Conservation (phyloP, 164 flowering plant species). For the Kalanchoe fedtschenkoi region DNA sequence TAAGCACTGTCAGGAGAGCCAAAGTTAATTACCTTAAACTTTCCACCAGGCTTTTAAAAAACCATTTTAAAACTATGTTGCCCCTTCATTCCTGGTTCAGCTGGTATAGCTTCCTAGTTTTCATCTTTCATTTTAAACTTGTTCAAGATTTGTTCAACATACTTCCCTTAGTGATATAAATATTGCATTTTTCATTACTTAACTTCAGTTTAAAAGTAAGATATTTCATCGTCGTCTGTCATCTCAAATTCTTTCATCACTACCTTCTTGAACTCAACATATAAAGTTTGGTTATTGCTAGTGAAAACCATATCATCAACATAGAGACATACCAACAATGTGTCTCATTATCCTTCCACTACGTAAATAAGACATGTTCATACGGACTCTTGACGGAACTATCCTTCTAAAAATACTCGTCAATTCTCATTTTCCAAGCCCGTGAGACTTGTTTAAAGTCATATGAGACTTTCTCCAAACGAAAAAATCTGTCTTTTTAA, state of each 20-base stretch:
- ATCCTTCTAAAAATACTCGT: no score
- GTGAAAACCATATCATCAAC: constrained; percentile 14
- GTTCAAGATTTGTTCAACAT: constrained; percentile 7
- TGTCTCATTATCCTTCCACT: neutral
- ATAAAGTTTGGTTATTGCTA: neutral
- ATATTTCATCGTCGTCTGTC: constrained; percentile 12
- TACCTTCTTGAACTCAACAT: constrained; percentile 1
- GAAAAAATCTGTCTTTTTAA: no score
- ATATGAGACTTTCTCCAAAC: no score
- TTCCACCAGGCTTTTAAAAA: neutral
- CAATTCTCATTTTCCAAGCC: no score
- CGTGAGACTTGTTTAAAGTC: no score
- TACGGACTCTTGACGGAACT: no score
- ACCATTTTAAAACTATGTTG: neutral
- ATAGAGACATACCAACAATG: constrained; percentile 10
- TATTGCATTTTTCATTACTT: constrained; percentile 5
- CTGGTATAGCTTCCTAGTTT: neutral
- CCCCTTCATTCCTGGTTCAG: constrained; percentile 4
- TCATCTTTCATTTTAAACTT: constrained; percentile 5
- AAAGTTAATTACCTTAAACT: neutral
- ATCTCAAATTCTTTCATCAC: constrained; percentile 16
- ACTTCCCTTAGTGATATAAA: constrained; percentile 10
- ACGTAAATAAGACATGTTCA: constrained; percentile 2
- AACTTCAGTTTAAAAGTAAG: constrained; percentile 17
- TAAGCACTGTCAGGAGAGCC: constrained; percentile 8